Percentiles rank a stretch among this genome's conserved stretches.
Evolutionary conservation across 148 eudicot genomes (phyloP).

Genomic region (Amaranthus hypochondriacus): DNA sequence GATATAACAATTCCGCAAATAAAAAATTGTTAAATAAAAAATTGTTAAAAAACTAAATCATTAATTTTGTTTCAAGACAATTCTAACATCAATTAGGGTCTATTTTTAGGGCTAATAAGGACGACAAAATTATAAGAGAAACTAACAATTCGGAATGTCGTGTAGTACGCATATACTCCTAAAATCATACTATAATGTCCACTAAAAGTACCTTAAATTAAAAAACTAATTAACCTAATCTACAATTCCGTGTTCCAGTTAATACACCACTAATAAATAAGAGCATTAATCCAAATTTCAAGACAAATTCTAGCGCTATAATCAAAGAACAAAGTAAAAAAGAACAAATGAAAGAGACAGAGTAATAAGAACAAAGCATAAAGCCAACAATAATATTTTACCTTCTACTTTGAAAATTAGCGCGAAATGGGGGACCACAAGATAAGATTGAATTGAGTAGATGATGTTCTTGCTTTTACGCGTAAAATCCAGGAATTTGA

Average conservation of each 20-base stretch:
- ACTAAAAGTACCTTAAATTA: neutral
- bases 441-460: neutral
- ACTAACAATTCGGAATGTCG: neutral
- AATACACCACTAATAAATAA: slow-evolving; percentile 13
- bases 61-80: no score
- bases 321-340: neutral
- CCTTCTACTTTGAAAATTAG: neutral
- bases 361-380: neutral
- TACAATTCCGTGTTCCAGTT: slow-evolving; percentile 10
- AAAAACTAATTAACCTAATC: slow-evolving; percentile 1
- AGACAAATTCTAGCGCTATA: neutral
- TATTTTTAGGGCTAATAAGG: no score
- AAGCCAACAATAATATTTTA: neutral
- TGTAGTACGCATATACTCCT: neutral
- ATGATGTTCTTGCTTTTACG: neutral
- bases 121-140: neutral
- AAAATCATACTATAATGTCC: slow-evolving; percentile 6
- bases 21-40: no score
- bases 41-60: no score
- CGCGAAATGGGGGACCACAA: slow-evolving; percentile 1
- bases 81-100: no score
- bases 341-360: neutral
- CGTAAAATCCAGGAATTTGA: neutral
- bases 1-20: no score
- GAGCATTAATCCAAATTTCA: neutral